Evolutionary conservation across 108 stramenopile species (phyloP), one percentile per base, ranked within the genome.

Genomic region (Fistulifera solaris): DNA sequence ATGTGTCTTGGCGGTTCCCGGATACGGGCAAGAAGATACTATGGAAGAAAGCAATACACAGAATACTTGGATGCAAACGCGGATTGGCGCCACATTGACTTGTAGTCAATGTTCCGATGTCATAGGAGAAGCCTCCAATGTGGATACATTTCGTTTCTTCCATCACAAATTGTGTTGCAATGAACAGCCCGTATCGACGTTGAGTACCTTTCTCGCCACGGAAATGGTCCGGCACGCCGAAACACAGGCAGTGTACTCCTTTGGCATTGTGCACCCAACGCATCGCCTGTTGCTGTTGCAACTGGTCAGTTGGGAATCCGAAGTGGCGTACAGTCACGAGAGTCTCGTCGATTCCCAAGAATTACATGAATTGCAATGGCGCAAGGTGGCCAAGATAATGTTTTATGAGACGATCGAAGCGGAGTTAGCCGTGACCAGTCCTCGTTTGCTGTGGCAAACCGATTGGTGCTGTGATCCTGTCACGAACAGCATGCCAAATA

Each of bases 181-280:
- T 35, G 31, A 35, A 35, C 31, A 35, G 31, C 31, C 31, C 31
- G 31, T 35, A 11, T 11, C 44, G 4, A 45, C 44, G 3, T 6
- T 45, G 16, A 11, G 19, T 11, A 45, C 4, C 2, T 90, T 92
- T 62, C 13, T 92, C 52, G 79, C 77, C 16, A 66, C 68, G 23
- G 90, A 92, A 55, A 61, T 92, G 77, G 67, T 87, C 23, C 78
- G 86, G 10, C 85, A 87, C 56, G 86, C 86, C 18, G 85, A 87
- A 60, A 74, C 71, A 31, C 72, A 87, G 27, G 86, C 84, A 15
- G 73, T 87, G 19, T 92, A 76, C 47, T 77, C 85, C 4, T 92
- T 87, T 68, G 56, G 80, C 16, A 72, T 83, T 40, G 21, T 26
- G 27, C 35, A 21, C 45, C 28, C 56, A 14, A 58, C 28, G 53